Evolutionary conservation across 352 stramenopile species (phyloP).

Genomic region (Ochromonadaceae sp.): DNA sequence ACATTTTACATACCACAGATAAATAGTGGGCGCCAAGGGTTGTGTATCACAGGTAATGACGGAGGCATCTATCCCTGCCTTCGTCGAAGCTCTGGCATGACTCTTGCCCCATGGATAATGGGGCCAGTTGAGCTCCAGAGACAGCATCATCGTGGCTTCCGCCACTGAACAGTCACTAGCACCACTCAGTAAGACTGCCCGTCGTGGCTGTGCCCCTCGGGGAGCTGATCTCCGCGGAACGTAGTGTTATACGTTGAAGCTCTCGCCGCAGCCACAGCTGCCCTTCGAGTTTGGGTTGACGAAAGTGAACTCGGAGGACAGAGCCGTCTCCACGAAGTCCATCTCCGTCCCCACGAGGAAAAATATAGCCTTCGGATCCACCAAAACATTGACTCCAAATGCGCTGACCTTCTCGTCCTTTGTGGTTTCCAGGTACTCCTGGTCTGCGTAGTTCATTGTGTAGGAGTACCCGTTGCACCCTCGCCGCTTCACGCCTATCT

Average conservation of each 20-base stretch:
- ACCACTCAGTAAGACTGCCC: no score
- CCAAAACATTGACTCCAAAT: slow-evolving; percentile 82
- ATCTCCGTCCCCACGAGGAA: slow-evolving; percentile 96
- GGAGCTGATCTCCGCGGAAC: no score
- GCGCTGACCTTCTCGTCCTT: slow-evolving; percentile 53
- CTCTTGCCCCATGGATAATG: no score
- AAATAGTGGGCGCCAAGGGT: no score
- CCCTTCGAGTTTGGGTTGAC: slow-evolving; percentile 99
- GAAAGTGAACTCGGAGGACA: slow-evolving; percentile 96
- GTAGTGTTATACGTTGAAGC: slow-evolving; percentile 99
- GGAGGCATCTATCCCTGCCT: no score
- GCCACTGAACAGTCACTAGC: no score
- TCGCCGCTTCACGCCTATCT: slow-evolving; percentile 80
- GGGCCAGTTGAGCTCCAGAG: no score
- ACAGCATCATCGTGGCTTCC: no score
- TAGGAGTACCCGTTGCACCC: slow-evolving; percentile 97
- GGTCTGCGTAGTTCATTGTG: slow-evolving; percentile 94
- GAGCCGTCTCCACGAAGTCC: slow-evolving; percentile 87
- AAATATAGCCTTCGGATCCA: slow-evolving; percentile 95
- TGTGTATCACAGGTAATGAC: no score
- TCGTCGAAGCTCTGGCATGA: no score
- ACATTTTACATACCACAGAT: no score
- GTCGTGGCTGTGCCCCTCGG: no score
- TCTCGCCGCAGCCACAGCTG: slow-evolving; percentile 95
- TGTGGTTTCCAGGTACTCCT: slow-evolving; percentile 48